Evolutionary conservation across 768 basidiomycete species (phyloP).

Genomic region (Amanita jacksonii): DNA sequence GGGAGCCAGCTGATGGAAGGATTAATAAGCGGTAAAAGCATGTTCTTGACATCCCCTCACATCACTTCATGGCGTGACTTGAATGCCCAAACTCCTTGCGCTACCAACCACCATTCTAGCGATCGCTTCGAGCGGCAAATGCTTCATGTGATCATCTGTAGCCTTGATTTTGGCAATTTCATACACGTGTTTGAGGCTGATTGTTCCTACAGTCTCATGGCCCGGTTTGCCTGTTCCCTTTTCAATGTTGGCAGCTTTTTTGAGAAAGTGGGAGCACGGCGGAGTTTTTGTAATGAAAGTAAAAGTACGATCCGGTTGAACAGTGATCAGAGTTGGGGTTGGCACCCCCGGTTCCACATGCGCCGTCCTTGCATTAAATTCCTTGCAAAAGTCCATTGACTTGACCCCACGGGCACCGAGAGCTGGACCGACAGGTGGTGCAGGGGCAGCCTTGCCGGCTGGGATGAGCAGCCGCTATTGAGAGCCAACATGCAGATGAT

Average conservation of each 20-base stretch:
- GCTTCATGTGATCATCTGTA: constrained; percentile 81
- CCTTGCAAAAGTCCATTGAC: constrained; percentile 99
- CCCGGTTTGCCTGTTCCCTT: constrained; percentile 83
- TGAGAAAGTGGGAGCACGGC: constrained; percentile 82
- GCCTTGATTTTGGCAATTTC: constrained; percentile 98
- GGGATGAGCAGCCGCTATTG: constrained; percentile 73
- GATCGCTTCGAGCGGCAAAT: constrained; percentile 79
- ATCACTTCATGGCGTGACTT: constrained; percentile 67
- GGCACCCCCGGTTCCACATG: constrained; percentile 81
- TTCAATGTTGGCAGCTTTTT: constrained; percentile 82
- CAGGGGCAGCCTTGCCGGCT: constrained; percentile 92
- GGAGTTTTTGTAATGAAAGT: constrained; percentile 90
- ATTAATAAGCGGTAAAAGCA: constrained; percentile 7
- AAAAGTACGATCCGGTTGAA: constrained; percentile 93
- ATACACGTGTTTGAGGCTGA: constrained; percentile 94
- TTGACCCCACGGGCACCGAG: constrained; percentile 97
- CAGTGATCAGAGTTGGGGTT: constrained; percentile 84
- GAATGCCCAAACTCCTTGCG: constrained; percentile 81
- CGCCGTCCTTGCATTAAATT: constrained; percentile 96
- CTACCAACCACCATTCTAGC: constrained; percentile 84
- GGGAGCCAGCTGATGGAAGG: constrained; percentile 10
- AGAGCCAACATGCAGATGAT: constrained; percentile 6
- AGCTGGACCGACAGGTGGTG: constrained; percentile 94
- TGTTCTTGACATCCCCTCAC: background rate
- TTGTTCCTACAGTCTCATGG: constrained; percentile 66